Evolutionary conservation across 768 basidiomycete genomes (phyloP), one percentile per base, ranked within the genome.

Genomic region (Daedalea quercina): DNA sequence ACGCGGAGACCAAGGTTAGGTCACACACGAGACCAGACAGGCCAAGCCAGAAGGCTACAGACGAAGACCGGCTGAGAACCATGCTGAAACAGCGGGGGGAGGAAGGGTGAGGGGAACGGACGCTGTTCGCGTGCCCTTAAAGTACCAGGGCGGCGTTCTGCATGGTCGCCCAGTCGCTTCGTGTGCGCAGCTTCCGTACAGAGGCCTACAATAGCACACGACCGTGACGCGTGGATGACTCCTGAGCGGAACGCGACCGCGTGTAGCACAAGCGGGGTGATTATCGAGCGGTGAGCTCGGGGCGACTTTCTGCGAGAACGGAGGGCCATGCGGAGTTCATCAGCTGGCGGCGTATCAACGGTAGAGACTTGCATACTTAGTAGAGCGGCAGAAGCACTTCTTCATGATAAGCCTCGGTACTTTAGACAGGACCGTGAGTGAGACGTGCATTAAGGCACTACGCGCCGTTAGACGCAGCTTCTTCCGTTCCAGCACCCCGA

Each of bases 1-100:
- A 61, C 20, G 55, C 60, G 9, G 42, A 19, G 43, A 34, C 57
- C 2, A 33, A 49, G 47, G 57, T 43, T 12, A 54, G 46, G 25
- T 51, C 51, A 7, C 56, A 23, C 37, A 51, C 52, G 17, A 58
- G 42, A 19, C 37, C 44, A 20, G 51, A 54, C 34, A 54, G 44
- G 31, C 47, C 43, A 35, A 57, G 46, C 50, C 50, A 49, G 50
- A 53, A 52, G 52, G 53, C 54, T 15, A 19, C 19, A 24, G 48
- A 31, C 53, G 51, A 44, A 34, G 33, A 45, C 28, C 51, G 43
- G 28, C 37, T 56, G 22, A 33, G 25, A 49, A 43, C 25, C 50
- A 51, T 51, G 50, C 37, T 51, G 50, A 28, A 34, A n/a, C 40
- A 23, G 12, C 50, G 40, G 22, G 50, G 50, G 41, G 50, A 28